Conservation (phyloP, 179 eudicot species). For the Monotropa hypopitys region DNA sequence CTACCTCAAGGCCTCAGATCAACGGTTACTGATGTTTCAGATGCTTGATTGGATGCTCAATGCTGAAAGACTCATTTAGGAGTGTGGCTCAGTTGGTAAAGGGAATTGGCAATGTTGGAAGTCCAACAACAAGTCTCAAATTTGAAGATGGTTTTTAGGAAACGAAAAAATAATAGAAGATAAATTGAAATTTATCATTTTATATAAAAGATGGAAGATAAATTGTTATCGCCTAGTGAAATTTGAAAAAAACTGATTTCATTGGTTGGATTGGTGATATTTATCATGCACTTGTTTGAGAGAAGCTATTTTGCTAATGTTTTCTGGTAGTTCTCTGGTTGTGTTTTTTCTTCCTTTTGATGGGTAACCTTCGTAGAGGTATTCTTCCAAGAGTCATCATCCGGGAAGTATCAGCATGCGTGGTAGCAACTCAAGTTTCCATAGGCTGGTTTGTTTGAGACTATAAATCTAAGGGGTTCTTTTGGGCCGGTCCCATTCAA, state of each 20-base stretch:
- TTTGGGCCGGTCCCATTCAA: too few relatives aligned
- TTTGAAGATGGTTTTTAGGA: background rate
- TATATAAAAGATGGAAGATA: background rate
- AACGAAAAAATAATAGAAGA: background rate
- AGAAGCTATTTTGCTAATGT: background rate
- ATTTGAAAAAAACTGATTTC: background rate
- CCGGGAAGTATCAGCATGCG: too few relatives aligned
- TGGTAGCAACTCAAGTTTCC: too few relatives aligned
- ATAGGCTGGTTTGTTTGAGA: too few relatives aligned
- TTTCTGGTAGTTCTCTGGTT: background rate
- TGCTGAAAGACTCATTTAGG: background rate
- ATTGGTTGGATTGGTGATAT: background rate
- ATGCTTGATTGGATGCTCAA: background rate
- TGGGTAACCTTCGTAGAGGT: background rate
- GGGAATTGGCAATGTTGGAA: background rate
- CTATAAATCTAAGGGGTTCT: too few relatives aligned
- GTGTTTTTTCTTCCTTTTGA: background rate
- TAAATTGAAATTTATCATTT: background rate
- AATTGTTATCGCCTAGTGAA: background rate
- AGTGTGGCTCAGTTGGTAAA: background rate
- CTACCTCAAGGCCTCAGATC: slow-evolving; percentile 62
- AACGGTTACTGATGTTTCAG: slow-evolving; percentile 55
- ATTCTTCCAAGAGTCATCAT: too few relatives aligned
- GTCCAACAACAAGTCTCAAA: background rate
- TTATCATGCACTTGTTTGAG: background rate